These are phyloP conservation scores for Elongisporangium prolatum DNA, from an alignment of 352 stramenopile species.

Conservation along the genomic window DNA sequence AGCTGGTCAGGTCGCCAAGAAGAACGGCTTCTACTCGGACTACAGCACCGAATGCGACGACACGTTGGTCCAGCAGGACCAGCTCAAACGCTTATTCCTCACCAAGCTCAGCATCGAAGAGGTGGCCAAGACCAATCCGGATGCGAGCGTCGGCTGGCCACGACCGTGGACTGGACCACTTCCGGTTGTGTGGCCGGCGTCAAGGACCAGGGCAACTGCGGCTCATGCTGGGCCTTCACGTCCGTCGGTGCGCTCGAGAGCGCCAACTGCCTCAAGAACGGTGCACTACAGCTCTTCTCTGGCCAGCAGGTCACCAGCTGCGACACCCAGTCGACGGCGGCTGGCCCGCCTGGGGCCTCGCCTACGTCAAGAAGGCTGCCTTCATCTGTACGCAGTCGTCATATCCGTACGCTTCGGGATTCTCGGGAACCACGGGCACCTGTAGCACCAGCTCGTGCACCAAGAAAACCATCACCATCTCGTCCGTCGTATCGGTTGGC, in stretches of 20 bases:
- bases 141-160: no score
- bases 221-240: slow-evolving; percentile 98
- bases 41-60: no score
- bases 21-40: no score
- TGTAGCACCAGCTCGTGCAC: slow-evolving; percentile 35
- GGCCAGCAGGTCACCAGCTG: slow-evolving; percentile 94
- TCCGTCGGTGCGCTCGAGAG: slow-evolving; percentile 90
- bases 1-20: no score
- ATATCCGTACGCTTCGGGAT: slow-evolving; percentile 82
- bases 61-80: no score
- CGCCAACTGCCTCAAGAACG: slow-evolving; percentile 78
- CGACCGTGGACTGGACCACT: slow-evolving; percentile 49
- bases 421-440: slow-evolving; percentile 17
- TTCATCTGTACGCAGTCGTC: slow-evolving; percentile 71
- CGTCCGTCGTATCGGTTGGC: slow-evolving; percentile 42
- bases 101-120: no score
- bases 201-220: slow-evolving; percentile 96
- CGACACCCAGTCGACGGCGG: slow-evolving; percentile 83
- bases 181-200: slow-evolving; percentile 60
- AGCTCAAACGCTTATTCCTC: no score
- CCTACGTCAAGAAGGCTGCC: slow-evolving; percentile 79
- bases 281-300: slow-evolving; percentile 75
- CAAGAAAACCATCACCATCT: slow-evolving; percentile 24
- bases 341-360: slow-evolving; percentile 82
- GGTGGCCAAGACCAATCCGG: no score